These are phyloP conservation scores for Eucalyptus albens DNA, from an alignment of 345 rosid genomes.

Conservation along the genomic window DNA sequence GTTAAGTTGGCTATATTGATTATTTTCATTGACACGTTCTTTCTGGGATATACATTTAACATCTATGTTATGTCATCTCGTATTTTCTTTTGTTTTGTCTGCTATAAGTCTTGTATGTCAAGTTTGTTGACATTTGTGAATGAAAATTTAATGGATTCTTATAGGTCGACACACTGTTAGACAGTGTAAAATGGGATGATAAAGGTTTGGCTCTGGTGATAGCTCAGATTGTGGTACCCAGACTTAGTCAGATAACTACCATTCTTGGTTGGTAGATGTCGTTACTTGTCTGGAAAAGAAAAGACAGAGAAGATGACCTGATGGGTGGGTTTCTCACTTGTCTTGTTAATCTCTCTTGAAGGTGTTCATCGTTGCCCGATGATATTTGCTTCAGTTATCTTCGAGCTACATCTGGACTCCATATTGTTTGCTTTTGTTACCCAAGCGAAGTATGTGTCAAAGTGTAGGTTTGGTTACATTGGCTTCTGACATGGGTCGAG, in stretches of 20 bases:
- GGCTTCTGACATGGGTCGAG: background rate
- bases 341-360: constrained; percentile 8
- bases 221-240: constrained; percentile 28
- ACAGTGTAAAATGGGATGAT: constrained; percentile 73
- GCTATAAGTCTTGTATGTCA: background rate
- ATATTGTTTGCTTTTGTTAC: background rate
- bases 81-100: background rate
- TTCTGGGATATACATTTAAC: background rate
- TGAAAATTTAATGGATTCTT: background rate
- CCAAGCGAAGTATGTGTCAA: background rate
- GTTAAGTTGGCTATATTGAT: background rate
- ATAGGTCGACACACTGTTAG: constrained; percentile 59
- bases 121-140: background rate
- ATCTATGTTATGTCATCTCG: background rate
- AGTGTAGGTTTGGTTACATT: background rate
- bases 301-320: constrained; percentile 11
- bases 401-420: constrained; percentile 44
- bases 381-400: constrained; percentile 5
- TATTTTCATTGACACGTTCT: background rate
- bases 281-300: constrained; percentile 41
- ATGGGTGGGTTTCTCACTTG: constrained; percentile 26
- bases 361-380: constrained; percentile 42
- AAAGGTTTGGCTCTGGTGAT: constrained; percentile 90
- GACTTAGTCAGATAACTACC: constrained; percentile 20
- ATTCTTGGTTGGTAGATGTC: constrained; percentile 7